Evolutionary conservation across 345 rosid species (phyloP).

Genomic region (Populus euphratica): DNA sequence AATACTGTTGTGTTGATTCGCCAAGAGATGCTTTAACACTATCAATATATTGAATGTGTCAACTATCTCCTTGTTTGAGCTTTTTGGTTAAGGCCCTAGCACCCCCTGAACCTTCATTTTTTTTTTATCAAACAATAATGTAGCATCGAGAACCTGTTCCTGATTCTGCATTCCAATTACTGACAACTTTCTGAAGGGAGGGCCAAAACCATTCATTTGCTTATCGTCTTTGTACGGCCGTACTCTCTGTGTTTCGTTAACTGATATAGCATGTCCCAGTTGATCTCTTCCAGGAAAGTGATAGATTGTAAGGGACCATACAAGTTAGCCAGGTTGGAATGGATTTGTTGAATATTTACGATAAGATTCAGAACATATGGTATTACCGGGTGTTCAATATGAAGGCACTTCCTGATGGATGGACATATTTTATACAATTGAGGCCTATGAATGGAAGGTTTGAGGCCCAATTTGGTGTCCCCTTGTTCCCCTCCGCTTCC

Average conservation of each 20-base stretch:
- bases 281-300: background rate
- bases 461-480: too few species aligned
- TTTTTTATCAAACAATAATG: background rate
- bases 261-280: background rate
- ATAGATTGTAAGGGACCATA: background rate
- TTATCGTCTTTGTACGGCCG: background rate
- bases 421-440: too few species aligned
- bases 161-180: slow-evolving; percentile 20
- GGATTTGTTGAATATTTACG: background rate
- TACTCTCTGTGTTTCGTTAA: background rate
- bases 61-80: background rate
- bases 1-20: background rate
- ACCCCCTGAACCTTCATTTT: background rate
- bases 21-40: background rate
- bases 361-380: background rate
- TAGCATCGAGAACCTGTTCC: background rate
- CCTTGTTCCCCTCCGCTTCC: too few species aligned
- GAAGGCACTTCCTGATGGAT: background rate
- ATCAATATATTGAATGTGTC: background rate
- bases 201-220: slow-evolving; percentile 12
- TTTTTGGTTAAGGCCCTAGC: background rate
- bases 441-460: too few species aligned
- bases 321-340: background rate
- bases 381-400: background rate
- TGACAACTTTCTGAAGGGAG: slow-evolving; percentile 2